Conservation (phyloP, 176 grass and related monocot species). For the Triticum timopheevii region DNA sequence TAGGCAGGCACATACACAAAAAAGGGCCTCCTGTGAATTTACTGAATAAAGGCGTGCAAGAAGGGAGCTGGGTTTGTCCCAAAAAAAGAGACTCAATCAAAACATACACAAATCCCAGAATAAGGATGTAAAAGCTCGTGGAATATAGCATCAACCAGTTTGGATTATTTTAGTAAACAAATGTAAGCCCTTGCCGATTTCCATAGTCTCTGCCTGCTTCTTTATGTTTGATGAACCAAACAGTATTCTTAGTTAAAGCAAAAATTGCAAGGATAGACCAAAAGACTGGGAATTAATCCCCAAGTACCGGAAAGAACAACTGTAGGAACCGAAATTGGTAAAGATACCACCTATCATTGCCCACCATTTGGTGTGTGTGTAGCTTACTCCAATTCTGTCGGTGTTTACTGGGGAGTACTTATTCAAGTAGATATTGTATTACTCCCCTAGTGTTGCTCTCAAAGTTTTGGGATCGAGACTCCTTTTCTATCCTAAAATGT, state of each 20-base stretch:
- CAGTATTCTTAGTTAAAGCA: not conserved
- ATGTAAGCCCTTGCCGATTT: not conserved
- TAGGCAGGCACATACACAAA: not conserved
- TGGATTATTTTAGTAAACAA: not conserved
- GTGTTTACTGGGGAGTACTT: not conserved
- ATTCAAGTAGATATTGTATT: not conserved
- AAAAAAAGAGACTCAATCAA: not conserved
- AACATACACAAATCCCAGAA: not conserved
- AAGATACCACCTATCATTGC: not conserved
- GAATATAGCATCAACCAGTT: not conserved
- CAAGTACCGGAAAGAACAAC: not conserved
- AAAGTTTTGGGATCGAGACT: not conserved
- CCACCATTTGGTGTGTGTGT: not conserved
- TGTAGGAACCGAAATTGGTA: not conserved
- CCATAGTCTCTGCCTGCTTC: not conserved
- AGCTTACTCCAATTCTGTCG: not conserved
- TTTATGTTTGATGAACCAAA: not conserved
- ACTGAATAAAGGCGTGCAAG: not conserved
- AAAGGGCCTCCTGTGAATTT: not conserved
- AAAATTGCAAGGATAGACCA: not conserved
- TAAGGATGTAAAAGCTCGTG: not conserved
- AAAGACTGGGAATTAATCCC: not conserved
- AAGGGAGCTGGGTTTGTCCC: not conserved
- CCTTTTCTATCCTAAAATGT: not conserved
- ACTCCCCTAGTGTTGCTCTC: not conserved